Evolutionary conservation across 495 filamentous ascomycete genomes (phyloP).

Genomic region (Trichoderma orchidacearum): DNA sequence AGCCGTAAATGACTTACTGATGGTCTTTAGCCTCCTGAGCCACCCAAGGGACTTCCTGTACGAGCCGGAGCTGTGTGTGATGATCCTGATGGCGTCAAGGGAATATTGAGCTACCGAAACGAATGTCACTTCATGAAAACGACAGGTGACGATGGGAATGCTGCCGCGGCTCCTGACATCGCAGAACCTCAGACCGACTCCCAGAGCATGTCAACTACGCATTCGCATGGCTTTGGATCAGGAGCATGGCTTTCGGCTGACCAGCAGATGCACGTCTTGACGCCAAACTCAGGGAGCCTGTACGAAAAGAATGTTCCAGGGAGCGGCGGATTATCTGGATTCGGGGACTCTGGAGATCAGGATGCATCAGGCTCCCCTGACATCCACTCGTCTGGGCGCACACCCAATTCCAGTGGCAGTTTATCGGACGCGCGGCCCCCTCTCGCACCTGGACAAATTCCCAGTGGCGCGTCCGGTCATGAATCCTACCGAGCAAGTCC

Average conservation of each 20-base stretch:
- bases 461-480: constrained; percentile 12
- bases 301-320: neutral
- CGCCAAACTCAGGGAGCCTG: neutral
- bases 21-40: neutral
- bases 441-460: constrained; percentile 11
- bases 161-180: constrained; percentile 13
- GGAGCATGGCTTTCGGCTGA: constrained; percentile 19
- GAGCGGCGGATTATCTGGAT: constrained; percentile 4
- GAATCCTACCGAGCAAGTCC: constrained; percentile 33
- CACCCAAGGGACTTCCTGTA: neutral
- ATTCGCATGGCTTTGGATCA: constrained; percentile 10
- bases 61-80: constrained; percentile 3
- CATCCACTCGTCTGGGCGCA: constrained; percentile 29
- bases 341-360: neutral
- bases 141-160: constrained; percentile 15
- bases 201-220: constrained; percentile 5
- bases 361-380: constrained; percentile 19
- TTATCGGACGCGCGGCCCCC: constrained; percentile 25
- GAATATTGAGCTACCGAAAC: constrained; percentile 15
- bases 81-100: constrained; percentile 6
- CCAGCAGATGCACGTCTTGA: constrained; percentile 8
- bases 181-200: constrained; percentile 13
- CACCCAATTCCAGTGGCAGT: constrained; percentile 34
- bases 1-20: too few relatives aligned
- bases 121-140: constrained; percentile 20